Evolutionary conservation across 208 protist species (phyloP).

Genomic region (Leishmania amazonensis): DNA sequence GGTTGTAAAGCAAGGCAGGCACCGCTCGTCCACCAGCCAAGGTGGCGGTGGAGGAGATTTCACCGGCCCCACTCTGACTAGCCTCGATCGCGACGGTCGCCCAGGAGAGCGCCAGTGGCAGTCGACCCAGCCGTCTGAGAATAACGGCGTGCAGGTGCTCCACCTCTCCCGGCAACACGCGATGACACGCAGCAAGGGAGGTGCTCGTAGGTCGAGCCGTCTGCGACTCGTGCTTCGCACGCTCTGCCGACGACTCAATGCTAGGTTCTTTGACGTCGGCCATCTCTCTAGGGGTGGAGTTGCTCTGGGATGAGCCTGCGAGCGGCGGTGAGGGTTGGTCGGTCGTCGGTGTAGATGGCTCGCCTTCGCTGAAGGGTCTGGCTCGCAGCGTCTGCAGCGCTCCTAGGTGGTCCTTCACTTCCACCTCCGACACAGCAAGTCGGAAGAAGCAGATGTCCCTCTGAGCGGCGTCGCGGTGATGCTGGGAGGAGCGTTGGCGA

Average conservation of each 20-base stretch:
- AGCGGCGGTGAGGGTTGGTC: not conserved
- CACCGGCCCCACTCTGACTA: not conserved
- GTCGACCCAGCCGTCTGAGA: conserved; percentile 27
- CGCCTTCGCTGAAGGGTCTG: not conserved
- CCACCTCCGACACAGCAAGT: conserved; percentile 29
- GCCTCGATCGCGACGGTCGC: conserved; percentile 27
- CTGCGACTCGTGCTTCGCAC: not conserved
- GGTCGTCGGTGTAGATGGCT: not conserved
- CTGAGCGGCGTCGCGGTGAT: conserved; percentile 24
- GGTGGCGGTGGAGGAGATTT: not conserved
- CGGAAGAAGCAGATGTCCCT: conserved; percentile 36
- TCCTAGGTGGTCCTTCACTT: conserved; percentile 23
- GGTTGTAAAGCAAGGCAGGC: conserved; percentile 47
- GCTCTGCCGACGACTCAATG: not conserved
- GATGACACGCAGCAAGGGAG: not conserved
- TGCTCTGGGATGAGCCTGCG: not conserved
- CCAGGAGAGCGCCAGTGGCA: conserved; percentile 20
- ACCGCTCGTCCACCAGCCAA: conserved; percentile 24
- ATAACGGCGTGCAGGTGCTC: conserved; percentile 25
- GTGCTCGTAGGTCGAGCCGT: not conserved
- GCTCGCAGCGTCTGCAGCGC: conserved; percentile 23
- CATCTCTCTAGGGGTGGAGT: not conserved
- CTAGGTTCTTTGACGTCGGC: not conserved
- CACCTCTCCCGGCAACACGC: conserved; percentile 3
- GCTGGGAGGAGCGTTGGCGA: not conserved